phyloP scores from a whole-genome alignment of 2,329 filamentous ascomycete genomes.

The Alternaria hordeiaustralica region DNA sequence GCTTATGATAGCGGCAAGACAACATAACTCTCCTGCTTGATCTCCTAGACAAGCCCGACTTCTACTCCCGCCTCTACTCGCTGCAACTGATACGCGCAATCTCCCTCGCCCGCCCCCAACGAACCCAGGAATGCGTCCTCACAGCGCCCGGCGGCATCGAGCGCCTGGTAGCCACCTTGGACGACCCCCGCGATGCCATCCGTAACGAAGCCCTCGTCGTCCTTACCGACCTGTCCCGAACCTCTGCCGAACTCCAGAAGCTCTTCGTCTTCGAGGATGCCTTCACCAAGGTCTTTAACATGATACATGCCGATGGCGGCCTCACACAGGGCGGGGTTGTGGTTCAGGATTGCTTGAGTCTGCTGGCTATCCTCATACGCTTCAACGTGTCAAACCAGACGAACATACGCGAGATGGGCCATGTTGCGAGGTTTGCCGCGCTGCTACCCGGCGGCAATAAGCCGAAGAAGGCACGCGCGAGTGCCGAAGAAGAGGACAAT shows the following conservation, averaged over 20 bases:
- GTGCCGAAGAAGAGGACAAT: constrained; percentile 65
- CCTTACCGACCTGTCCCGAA: constrained; percentile 85
- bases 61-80: constrained; percentile 89
- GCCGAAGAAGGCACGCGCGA: constrained; percentile 60
- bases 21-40: constrained; percentile 91
- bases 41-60: constrained; percentile 84
- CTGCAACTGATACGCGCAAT: constrained; percentile 89
- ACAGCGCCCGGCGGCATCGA: constrained; percentile 88
- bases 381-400: constrained; percentile 92
- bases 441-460: constrained; percentile 69
- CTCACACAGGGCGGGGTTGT: constrained; percentile 82
- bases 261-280: constrained; percentile 94
- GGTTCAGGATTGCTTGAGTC: constrained; percentile 90
- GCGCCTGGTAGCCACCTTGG: constrained; percentile 80
- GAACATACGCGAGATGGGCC: constrained; percentile 89
- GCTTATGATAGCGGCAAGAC: constrained; percentile 76
- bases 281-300: constrained; percentile 82
- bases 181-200: constrained; percentile 85
- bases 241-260: constrained; percentile 89
- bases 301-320: constrained; percentile 82
- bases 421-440: constrained; percentile 72
- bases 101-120: constrained; percentile 81
- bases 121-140: constrained; percentile 93
- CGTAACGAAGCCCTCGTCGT: constrained; percentile 84
- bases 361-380: constrained; percentile 86